Base-by-base conservation (phyloP, 768 basidiomycete species). In the Rhodotorula babjevae region DNA sequence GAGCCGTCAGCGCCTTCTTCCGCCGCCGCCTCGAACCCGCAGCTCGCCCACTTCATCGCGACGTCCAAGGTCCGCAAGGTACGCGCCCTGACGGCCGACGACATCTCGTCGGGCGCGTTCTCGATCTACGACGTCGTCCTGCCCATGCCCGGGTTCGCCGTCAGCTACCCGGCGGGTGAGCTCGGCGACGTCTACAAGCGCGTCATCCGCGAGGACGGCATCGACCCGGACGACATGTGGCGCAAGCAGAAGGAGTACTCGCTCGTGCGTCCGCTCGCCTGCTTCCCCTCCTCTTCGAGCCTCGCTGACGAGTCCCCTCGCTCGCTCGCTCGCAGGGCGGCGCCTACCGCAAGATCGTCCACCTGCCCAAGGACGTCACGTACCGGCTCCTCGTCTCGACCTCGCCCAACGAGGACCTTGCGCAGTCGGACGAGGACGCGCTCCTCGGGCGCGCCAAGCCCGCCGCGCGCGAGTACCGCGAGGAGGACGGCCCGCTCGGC, bases 101-200 rank as follows among this genome's bases (percentile, higher is more conserved):
- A 97, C 79, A 81, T 93, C 59, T 83, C 87, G 77, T n/a, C 61
- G 29, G 55, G 53, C 61, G 87, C 89, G 68, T 90, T 93, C 81
- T 87, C 88, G 25, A 92, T 98, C 72, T 92, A 92, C 78, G 95
- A 99, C 81, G 90, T 98, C 67, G 87, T 98, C 73, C 92, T 98
- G 89, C 94, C 96, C n/a, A 83, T 98, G 29, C 94, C 96, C 42
- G 96, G 96, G 8, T 92, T 88, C 74, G 92, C 95, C 78, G 92
- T 98, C 29, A 89, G 89, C 47, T 97, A 92, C 80, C 96, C 96
- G 0, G 90, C 89, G 8, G 93, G 93, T 21, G 77, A 83, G 29
- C 86, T 97, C n/a, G 92, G 93, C 36, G 89, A 94, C 76, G 85
- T 87, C 63, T 97, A 95, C 81, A 85, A 84, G 71, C 87, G 90